Evolutionary conservation across 768 basidiomycete species (phyloP).

Genomic region (Mycena vulgaris): DNA sequence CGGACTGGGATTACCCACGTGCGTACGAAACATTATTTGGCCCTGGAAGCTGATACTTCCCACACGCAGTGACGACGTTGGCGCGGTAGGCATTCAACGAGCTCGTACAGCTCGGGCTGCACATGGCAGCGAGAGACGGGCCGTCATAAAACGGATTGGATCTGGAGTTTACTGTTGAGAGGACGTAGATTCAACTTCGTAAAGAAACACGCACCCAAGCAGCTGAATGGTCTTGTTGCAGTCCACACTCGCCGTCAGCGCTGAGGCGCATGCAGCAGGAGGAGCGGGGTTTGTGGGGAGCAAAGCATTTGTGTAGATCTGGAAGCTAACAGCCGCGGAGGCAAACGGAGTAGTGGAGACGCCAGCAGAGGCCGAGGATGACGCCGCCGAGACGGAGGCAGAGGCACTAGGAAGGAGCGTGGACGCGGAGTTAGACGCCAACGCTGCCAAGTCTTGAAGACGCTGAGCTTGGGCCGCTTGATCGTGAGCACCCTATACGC

Average conservation of each 20-base stretch:
- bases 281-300: slow-evolving; percentile 31
- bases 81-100: slow-evolving; percentile 41
- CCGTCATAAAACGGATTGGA: slow-evolving; percentile 27
- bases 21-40: slow-evolving; percentile 38
- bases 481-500: not conserved
- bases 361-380: not conserved
- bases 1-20: not conserved
- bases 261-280: too few species aligned
- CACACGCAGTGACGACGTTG: slow-evolving; percentile 41
- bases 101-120: slow-evolving; percentile 39
- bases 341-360: not conserved
- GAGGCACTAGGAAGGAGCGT: too few species aligned
- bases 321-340: slow-evolving; percentile 15
- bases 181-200: not conserved
- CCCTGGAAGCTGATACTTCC: slow-evolving; percentile 33
- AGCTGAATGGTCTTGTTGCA: slow-evolving; percentile 34
- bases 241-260: too few species aligned
- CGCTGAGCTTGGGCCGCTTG: slow-evolving; percentile 15
- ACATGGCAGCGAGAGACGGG: slow-evolving; percentile 29
- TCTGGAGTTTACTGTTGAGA: not conserved
- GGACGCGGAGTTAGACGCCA: not conserved
- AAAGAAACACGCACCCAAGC: slow-evolving; percentile 11
- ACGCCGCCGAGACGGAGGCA: too few species aligned
- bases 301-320: slow-evolving; percentile 33
- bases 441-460: slow-evolving; percentile 2